Conservation (phyloP, 1,284 basidiomycete species). For the Irpex sp. region DNA sequence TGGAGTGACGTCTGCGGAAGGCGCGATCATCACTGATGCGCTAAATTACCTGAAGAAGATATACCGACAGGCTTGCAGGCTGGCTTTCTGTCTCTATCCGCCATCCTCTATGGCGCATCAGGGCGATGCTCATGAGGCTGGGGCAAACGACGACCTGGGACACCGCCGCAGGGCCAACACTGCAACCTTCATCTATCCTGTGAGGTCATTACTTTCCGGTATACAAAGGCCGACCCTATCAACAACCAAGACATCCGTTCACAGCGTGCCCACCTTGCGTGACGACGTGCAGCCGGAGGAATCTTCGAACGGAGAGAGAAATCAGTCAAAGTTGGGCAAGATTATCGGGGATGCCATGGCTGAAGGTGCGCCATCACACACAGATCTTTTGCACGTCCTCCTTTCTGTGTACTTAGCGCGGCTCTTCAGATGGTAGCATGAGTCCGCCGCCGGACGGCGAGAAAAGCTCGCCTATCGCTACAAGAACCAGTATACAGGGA, state of each 20-base stretch:
- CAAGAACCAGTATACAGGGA: constrained; percentile 5
- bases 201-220: constrained; percentile 28
- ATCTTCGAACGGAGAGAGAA: neutral
- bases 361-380: neutral
- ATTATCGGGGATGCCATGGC: neutral
- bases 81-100: neutral
- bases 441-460: neutral
- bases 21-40: neutral
- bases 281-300: neutral
- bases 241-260: neutral
- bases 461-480: neutral
- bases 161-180: neutral
- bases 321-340: neutral
- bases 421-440: neutral
- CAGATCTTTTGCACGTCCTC: neutral
- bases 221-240: constrained; percentile 21
- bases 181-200: constrained; percentile 29
- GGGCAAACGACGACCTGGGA: neutral
- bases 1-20: neutral
- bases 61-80: neutral
- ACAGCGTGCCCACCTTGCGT: constrained; percentile 7
- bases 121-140: neutral
- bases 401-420: neutral
- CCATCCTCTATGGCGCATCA: neutral
- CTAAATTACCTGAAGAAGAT: neutral